Evolutionary conservation across 495 filamentous ascomycete species (phyloP).

Genomic region (Stereocaulon alpinum): DNA sequence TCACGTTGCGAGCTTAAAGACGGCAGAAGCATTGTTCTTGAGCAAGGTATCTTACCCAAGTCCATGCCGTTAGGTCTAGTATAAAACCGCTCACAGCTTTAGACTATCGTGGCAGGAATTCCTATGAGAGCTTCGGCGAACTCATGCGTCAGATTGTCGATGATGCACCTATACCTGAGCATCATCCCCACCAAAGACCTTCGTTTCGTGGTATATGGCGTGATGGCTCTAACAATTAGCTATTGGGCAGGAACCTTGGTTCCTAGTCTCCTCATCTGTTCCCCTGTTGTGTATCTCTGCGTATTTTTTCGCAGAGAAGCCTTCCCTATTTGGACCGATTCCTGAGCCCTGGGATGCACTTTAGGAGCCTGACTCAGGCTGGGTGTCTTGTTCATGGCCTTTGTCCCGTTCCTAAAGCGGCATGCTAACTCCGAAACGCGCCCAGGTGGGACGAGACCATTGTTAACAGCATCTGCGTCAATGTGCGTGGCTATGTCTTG

Average conservation of each 20-base stretch:
- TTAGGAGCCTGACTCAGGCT: too few species aligned
- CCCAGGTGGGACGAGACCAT: conserved; percentile 1
- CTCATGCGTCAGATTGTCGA: conserved; percentile 5
- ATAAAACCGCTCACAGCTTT: background rate
- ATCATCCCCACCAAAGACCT: conserved; percentile 3
- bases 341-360: too few species aligned
- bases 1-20: background rate
- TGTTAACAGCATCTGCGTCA: background rate
- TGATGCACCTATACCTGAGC: conserved; percentile 6
- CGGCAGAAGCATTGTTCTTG: background rate
- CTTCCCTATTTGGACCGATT: too few species aligned
- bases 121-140: background rate
- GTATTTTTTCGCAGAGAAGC: too few species aligned
- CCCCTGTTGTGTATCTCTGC: conserved; percentile 4
- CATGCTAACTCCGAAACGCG: too few species aligned
- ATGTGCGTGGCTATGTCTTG: background rate
- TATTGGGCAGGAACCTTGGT: conserved; percentile 1
- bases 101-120: conserved; percentile 4
- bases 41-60: background rate
- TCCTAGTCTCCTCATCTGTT: background rate
- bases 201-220: background rate
- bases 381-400: too few species aligned
- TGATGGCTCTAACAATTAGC: conserved; percentile 2
- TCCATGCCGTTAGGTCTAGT: background rate
- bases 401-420: too few species aligned